phyloP scores from a whole-genome alignment of 148 eudicot species.

The Chenopodium quinoa region DNA sequence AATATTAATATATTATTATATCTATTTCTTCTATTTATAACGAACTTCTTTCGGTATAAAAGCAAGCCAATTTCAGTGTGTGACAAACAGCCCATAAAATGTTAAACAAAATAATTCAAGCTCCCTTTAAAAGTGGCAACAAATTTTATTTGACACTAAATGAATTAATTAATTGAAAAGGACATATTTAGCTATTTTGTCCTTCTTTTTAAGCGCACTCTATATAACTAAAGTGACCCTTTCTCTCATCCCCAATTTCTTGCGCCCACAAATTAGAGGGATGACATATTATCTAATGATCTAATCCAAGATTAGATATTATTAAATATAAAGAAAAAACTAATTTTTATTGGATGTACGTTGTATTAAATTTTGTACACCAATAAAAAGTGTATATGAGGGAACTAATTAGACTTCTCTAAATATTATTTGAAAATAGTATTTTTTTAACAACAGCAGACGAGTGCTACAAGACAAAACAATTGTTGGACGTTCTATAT shows the following conservation, averaged over 20 bases:
- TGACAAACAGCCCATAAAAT: conserved; percentile 10
- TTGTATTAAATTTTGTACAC: too few relatives aligned
- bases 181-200: background rate
- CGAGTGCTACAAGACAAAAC: too few relatives aligned
- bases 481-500: too few relatives aligned
- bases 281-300: too few relatives aligned
- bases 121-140: background rate
- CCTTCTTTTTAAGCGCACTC: background rate
- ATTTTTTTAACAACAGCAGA: too few relatives aligned
- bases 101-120: background rate
- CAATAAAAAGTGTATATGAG: too few relatives aligned
- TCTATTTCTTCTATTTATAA: background rate
- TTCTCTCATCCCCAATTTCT: background rate
- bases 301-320: too few relatives aligned
- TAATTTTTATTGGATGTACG: too few relatives aligned
- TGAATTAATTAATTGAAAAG: conserved; percentile 4
- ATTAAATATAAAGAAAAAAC: too few relatives aligned
- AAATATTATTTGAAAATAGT: too few relatives aligned
- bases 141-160: background rate
- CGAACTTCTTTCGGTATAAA: conserved; percentile 19
- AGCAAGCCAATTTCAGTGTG: background rate
- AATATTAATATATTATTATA: background rate
- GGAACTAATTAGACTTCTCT: too few relatives aligned
- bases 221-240: background rate
- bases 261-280: background rate